phyloP scores from a whole-genome alignment of 2,329 filamentous ascomycete genomes.

The Berkeleyomyces basicola region DNA sequence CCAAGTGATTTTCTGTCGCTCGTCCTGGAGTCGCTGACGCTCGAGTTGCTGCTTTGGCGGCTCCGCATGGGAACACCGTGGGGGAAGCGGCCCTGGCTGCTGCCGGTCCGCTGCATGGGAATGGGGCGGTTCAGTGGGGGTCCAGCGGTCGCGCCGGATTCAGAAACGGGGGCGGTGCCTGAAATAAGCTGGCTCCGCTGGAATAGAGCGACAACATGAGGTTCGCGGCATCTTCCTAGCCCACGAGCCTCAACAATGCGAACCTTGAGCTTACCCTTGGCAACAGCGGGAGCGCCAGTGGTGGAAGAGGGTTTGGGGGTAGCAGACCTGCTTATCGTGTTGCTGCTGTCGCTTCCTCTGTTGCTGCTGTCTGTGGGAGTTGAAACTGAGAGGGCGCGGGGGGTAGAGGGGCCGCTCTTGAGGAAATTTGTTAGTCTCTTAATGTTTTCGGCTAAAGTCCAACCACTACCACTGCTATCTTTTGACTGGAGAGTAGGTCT shows the following conservation, averaged over 20 bases:
- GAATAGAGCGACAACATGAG: conserved; percentile 92
- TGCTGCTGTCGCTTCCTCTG: neutral
- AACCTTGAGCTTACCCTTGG: conserved; percentile 78
- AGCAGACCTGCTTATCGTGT: conserved; percentile 26
- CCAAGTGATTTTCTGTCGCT: conserved; percentile 33
- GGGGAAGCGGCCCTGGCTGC: conserved; percentile 61
- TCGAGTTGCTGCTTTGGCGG: conserved; percentile 90
- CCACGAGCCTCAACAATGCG: conserved; percentile 76
- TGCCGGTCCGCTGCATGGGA: conserved; percentile 52
- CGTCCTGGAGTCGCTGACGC: conserved; percentile 42
- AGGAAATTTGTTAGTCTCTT: conserved; percentile 73
- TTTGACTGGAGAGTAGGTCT: neutral
- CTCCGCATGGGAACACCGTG: conserved; percentile 97
- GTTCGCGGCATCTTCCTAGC: conserved; percentile 65
- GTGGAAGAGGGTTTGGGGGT: conserved; percentile 34
- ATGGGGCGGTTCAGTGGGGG: conserved; percentile 20
- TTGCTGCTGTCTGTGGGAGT: conserved; percentile 1
- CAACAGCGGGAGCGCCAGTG: conserved; percentile 40
- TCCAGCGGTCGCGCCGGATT: conserved; percentile 31
- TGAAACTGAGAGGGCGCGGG: conserved; percentile 55
- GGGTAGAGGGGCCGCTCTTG: conserved; percentile 88
- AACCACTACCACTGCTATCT: neutral
- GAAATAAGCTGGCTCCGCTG: conserved; percentile 95
- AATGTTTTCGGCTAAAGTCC: conserved; percentile 22
- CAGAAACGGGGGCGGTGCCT: conserved; percentile 48